A percentile compares a stretch with the other conserved stretches of the same genome.
phyloP scores from a whole-genome alignment of 345 rosid species.

The Erucastrum elatum region DNA sequence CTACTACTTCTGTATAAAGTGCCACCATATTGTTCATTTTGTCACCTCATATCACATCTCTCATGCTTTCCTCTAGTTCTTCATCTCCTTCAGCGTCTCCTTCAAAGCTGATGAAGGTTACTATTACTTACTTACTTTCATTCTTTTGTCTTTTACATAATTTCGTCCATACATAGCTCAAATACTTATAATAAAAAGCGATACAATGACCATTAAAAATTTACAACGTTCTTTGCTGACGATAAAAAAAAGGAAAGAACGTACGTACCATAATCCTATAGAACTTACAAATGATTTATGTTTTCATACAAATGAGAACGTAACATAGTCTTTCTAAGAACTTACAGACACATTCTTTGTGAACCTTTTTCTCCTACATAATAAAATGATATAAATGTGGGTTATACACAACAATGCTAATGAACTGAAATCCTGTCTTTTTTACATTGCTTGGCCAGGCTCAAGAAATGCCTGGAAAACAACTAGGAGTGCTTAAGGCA shows the following conservation, averaged over 20 bases:
- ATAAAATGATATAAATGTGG: background rate
- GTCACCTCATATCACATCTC: background rate
- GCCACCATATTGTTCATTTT: background rate
- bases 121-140: background rate
- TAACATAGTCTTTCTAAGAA: background rate
- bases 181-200: background rate
- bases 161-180: background rate
- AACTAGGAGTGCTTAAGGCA: background rate
- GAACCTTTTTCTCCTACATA: background rate
- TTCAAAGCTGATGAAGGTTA: background rate
- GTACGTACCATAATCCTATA: background rate
- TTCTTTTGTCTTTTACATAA: background rate
- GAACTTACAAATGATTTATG: background rate
- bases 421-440: background rate
- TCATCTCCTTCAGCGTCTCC: background rate
- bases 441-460: background rate
- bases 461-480: background rate
- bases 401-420: background rate
- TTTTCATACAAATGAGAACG: background rate
- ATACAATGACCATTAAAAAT: background rate
- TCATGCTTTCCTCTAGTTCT: background rate
- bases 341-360: background rate
- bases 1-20: background rate
- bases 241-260: background rate
- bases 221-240: background rate